Evolutionary conservation across 2,329 filamentous ascomycete species (phyloP).

Genomic region (Penicillium sp.): DNA sequence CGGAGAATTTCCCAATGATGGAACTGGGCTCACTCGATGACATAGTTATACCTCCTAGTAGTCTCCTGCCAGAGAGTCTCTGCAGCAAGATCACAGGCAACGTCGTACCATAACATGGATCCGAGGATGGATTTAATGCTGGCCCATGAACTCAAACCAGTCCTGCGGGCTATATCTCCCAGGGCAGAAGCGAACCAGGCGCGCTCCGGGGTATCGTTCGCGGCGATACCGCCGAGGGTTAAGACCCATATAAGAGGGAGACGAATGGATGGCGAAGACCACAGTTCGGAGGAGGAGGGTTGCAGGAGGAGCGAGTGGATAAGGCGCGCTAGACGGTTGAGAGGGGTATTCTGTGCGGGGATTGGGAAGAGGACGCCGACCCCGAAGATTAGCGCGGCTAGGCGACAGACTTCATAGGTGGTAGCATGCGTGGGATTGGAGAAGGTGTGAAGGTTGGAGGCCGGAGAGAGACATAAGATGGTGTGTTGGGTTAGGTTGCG

Average conservation of each 20-base stretch:
- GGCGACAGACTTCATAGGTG: conserved; percentile 37
- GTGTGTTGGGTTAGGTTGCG: conserved; percentile 41
- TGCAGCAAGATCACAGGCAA: conserved; percentile 34
- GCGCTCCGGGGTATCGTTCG: conserved; percentile 30
- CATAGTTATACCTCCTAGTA: background rate
- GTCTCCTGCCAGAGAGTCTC: conserved; percentile 30
- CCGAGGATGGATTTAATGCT: conserved; percentile 25
- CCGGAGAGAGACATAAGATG: conserved; percentile 33
- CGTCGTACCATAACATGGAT: conserved; percentile 37
- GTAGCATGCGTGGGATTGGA: conserved; percentile 21
- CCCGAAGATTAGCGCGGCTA: conserved; percentile 38
- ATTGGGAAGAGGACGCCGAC: conserved; percentile 42
- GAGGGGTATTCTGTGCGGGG: conserved; percentile 38
- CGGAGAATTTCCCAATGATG: background rate
- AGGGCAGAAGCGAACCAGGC: conserved; percentile 35
- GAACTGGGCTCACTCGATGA: background rate
- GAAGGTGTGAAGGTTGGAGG: conserved; percentile 20
- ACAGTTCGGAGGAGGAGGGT: conserved; percentile 21
- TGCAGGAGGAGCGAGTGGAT: conserved; percentile 27
- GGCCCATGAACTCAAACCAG: conserved; percentile 26
- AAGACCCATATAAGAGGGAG: conserved; percentile 37
- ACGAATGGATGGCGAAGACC: conserved; percentile 26
- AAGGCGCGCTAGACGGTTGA: conserved; percentile 28
- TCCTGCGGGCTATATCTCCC: conserved; percentile 17
- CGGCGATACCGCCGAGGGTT: conserved; percentile 40